phyloP scores from a whole-genome alignment of 2,329 filamentous ascomycete genomes.

The Xylariaceae sp. region DNA sequence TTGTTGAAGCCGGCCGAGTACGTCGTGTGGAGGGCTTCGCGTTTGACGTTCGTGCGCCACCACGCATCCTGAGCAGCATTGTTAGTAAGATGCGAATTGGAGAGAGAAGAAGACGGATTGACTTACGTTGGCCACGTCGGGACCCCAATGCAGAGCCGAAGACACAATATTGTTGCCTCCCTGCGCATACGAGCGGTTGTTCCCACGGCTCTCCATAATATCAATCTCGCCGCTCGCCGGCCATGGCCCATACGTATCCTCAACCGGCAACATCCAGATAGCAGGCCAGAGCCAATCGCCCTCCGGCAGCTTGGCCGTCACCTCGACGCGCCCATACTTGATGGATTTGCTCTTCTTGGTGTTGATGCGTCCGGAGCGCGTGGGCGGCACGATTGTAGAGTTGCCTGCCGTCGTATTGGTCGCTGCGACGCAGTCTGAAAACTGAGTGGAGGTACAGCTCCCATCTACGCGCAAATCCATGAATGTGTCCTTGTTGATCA shows the following conservation, averaged over 20 bases:
- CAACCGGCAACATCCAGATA: constrained; percentile 82
- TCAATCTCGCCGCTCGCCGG: constrained; percentile 79
- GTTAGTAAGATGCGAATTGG: neutral
- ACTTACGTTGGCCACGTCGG: constrained; percentile 51
- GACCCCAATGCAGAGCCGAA: constrained; percentile 79
- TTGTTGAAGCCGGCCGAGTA: constrained; percentile 66
- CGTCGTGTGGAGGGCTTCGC: constrained; percentile 66
- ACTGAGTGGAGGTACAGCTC: constrained; percentile 59
- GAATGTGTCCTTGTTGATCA: constrained; percentile 60
- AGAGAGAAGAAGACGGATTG: neutral
- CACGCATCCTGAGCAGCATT: constrained; percentile 53
- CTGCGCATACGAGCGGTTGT: constrained; percentile 69
- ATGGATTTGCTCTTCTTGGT: constrained; percentile 65
- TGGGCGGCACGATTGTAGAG: constrained; percentile 69
- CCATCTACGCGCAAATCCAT: constrained; percentile 63
- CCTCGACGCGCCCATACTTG: constrained; percentile 77
- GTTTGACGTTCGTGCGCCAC: constrained; percentile 80
- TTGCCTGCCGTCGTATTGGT: constrained; percentile 70
- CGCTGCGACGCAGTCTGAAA: constrained; percentile 58
- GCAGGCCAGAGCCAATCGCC: constrained; percentile 89
- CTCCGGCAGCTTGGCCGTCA: constrained; percentile 66
- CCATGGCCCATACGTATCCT: constrained; percentile 70
- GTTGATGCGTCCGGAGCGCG: constrained; percentile 72
- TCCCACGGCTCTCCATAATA: constrained; percentile 74
- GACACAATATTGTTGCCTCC: constrained; percentile 78